Base-by-base conservation (phyloP, 2,329 filamentous ascomycete species). In the Alternaria viburni region DNA sequence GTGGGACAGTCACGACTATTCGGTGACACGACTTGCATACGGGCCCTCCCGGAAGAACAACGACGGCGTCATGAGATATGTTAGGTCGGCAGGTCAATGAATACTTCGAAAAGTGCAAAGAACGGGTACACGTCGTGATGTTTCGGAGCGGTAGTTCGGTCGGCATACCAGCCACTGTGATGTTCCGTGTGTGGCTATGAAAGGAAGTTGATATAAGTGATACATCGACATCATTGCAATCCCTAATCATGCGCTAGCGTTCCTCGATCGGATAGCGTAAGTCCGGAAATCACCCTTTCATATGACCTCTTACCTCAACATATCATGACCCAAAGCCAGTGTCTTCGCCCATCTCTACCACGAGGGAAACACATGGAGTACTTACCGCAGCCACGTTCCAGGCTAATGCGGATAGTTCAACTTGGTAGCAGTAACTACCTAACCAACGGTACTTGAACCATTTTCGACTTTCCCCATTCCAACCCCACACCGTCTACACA, bases 51-150 rank as follows among this genome's bases (percentile, higher is more conserved):
- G 70, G 71, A 68, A 66, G 74, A 71, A 70, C 71, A 75, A 76
- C 71, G 71, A 76, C 68, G 76, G 76, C 74, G 76, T 76, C 75
- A 77, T 75, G 76, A 76, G 74, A 74, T 72, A 76, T 77, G 75
- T 75, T 69, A 76, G 69, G 74, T 71, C 70, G 71, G 72, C 72
- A 73, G 73, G 70, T 76, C 67, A 80, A 80, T 78, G 77, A 80
- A 76, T 69, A 76, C 73, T 76, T 77, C 75, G 74, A 79, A 79
- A 79, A 77, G 75, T 74, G 74, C 74, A 79, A 71, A 19, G 6
- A 62, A 55, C 17, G 61, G 66, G 65, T 57, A 46, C 54, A 59
- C 25, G 50, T 55, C 44, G 67, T 69, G 67, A 69, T 65, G 58
- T 61, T 25, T 25, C 13, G 15, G 49, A 41, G 19, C 49, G 32